Evolutionary conservation across 2,329 filamentous ascomycete genomes (phyloP).

Genomic region (Immersiporthe knoxdaviesiana): DNA sequence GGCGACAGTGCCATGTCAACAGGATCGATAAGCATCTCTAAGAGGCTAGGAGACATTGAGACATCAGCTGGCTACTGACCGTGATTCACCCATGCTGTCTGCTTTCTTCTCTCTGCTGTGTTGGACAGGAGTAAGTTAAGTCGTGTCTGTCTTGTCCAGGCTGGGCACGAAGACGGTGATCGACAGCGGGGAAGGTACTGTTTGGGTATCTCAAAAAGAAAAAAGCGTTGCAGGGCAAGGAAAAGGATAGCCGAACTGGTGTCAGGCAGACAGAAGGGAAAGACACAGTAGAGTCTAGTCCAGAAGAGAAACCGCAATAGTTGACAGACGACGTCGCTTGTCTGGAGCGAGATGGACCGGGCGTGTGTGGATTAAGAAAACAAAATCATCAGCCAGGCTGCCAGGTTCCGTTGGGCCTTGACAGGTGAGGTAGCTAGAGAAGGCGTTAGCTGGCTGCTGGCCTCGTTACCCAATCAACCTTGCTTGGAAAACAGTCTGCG

Average conservation of each 20-base stretch:
- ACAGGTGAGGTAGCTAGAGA: slow-evolving; percentile 1
- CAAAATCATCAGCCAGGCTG: slow-evolving; percentile 6
- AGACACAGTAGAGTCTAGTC: slow-evolving; percentile 10
- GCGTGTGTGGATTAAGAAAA: slow-evolving; percentile 4
- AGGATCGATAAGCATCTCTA: not conserved
- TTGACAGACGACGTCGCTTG: slow-evolving; percentile 24
- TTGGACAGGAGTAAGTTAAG: slow-evolving; percentile 17
- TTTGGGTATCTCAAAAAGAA: slow-evolving; percentile 29
- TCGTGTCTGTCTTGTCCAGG: slow-evolving; percentile 1
- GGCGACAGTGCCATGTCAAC: not conserved
- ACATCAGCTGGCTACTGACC: slow-evolving; percentile 43
- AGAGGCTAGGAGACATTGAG: not conserved
- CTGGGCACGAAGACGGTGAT: not conserved
- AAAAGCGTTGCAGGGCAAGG: not conserved
- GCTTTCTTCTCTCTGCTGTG: slow-evolving; percentile 21
- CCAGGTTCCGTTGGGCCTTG: not conserved
- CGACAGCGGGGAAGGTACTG: slow-evolving; percentile 6
- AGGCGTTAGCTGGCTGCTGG: slow-evolving; percentile 8
- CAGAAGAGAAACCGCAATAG: slow-evolving; percentile 23
- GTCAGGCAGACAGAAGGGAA: slow-evolving; percentile 10
- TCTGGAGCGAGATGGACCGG: slow-evolving; percentile 1
- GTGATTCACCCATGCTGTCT: slow-evolving; percentile 65
- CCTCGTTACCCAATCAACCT: slow-evolving; percentile 15
- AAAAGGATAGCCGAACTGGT: slow-evolving; percentile 1
- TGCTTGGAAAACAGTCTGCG: slow-evolving; percentile 7